These are phyloP conservation scores for Aspergillus bombycis DNA, from an alignment of 2,329 filamentous ascomycete genomes.

Conservation along the genomic window DNA sequence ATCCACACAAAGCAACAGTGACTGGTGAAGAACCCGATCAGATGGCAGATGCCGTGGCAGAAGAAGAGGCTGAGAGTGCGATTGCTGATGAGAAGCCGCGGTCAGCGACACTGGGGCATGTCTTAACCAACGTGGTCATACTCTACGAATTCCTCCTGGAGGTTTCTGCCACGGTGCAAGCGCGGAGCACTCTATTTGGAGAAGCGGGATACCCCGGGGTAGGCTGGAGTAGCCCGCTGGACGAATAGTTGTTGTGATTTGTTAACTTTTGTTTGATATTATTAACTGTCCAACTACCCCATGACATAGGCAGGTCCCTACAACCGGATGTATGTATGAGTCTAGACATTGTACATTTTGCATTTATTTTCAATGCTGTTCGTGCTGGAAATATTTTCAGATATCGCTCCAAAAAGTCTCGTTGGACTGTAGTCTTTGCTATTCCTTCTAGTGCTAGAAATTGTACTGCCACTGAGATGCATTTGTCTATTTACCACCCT, in stretches of 20 bases:
- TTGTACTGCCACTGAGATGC: no score
- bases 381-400: background rate
- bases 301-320: background rate
- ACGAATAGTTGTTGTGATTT: background rate
- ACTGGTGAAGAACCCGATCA: background rate
- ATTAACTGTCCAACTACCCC: background rate
- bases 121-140: slow-evolving; percentile 78
- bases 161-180: slow-evolving; percentile 73
- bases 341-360: background rate
- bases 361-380: background rate
- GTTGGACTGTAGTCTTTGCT: background rate
- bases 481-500: no score
- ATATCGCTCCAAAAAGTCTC: background rate
- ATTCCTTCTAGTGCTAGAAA: no score
- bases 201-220: slow-evolving; percentile 64
- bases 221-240: background rate
- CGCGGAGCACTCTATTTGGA: slow-evolving; percentile 73
- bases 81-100: slow-evolving; percentile 36
- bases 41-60: slow-evolving; percentile 3
- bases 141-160: slow-evolving; percentile 81
- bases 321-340: background rate
- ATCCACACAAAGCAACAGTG: slow-evolving; percentile 1
- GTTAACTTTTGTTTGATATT: background rate
- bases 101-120: slow-evolving; percentile 71
- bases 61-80: slow-evolving; percentile 20